Percentiles rank a stretch among this genome's conserved stretches.
phyloP scores from a whole-genome alignment of 306 rosid genomes.

The Boehmeria nivea region DNA sequence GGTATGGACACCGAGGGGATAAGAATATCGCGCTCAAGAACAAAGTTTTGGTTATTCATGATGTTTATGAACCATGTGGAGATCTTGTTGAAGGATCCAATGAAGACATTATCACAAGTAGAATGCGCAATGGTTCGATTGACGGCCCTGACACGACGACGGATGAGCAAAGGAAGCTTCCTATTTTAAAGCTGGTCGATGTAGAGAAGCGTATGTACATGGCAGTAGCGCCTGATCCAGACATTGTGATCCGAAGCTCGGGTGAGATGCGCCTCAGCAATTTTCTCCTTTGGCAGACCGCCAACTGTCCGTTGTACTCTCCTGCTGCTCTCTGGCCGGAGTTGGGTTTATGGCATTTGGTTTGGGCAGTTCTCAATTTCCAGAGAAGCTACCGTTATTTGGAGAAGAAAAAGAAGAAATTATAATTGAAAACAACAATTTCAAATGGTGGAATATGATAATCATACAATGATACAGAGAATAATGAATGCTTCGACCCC shows the following conservation, averaged over 20 bases:
- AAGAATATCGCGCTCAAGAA: constrained; percentile 16
- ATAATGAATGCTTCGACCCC: too few species aligned
- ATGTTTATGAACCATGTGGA: too few species aligned
- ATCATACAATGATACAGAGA: too few species aligned
- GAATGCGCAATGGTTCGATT: too few species aligned
- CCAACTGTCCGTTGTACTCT: constrained; percentile 51
- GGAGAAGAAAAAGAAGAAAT: constrained; percentile 54
- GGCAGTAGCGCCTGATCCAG: constrained; percentile 76
- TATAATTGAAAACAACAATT: too few species aligned
- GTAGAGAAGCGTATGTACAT: constrained; percentile 63
- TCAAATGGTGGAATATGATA: too few species aligned
- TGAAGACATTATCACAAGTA: too few species aligned
- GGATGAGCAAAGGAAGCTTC: constrained; percentile 20
- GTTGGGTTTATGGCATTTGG: constrained; percentile 57
- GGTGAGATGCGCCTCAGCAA: constrained; percentile 71
- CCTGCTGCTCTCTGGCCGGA: constrained; percentile 80
- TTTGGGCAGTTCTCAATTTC: constrained; percentile 59
- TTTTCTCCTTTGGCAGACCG: constrained; percentile 79
- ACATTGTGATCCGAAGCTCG: constrained; percentile 54
- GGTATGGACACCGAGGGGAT: constrained; percentile 17
- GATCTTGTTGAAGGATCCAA: constrained; percentile 16
- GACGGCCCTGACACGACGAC: too few species aligned
- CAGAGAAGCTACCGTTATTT: constrained; percentile 48
- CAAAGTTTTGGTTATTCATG: constrained; percentile 17
- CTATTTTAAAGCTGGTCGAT: constrained; percentile 50